phyloP scores from a whole-genome alignment of 169 alveolate species.

The Ichthyophthirius multifiliis region DNA sequence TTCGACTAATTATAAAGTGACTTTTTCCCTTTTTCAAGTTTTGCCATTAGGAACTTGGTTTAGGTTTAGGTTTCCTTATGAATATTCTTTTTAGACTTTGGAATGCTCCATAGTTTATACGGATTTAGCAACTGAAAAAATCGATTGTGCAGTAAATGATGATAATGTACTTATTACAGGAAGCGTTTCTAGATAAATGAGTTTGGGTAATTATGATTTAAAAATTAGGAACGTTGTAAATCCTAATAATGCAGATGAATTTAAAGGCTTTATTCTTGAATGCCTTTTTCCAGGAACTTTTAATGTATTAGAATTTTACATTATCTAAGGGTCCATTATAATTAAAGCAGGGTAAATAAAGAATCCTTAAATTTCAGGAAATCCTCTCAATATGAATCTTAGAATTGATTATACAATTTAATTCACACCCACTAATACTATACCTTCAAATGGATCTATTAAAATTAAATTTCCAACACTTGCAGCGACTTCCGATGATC shows the following conservation, averaged over 20 bases:
- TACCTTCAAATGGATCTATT: conserved; percentile 9
- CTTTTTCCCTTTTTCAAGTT: not conserved
- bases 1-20: not conserved
- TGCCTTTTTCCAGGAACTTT: conserved; percentile 1
- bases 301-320: not conserved
- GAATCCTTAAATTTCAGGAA: conserved; percentile 25
- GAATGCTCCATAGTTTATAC: conserved; percentile 17
- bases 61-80: conserved; percentile 16
- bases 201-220: not conserved
- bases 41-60: conserved; percentile 16
- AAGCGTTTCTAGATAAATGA: not conserved
- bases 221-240: not conserved
- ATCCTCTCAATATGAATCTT: conserved; percentile 27
- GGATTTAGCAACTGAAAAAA: not conserved
- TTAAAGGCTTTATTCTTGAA: conserved; percentile 10
- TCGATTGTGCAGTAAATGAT: conserved; percentile 5
- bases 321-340: not conserved
- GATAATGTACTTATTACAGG: conserved; percentile 11
- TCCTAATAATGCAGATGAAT: conserved; percentile 14
- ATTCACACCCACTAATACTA: conserved; percentile 27
- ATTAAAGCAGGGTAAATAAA: conserved; percentile 17
- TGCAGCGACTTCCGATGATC: not conserved
- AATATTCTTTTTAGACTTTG: not conserved
- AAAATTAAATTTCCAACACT: conserved; percentile 7
- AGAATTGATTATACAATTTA: conserved; percentile 30